Evolutionary conservation across 257 asterid species (phyloP), one percentile per base, ranked within the genome.

Genomic region (Capsicum rhomboideum): DNA sequence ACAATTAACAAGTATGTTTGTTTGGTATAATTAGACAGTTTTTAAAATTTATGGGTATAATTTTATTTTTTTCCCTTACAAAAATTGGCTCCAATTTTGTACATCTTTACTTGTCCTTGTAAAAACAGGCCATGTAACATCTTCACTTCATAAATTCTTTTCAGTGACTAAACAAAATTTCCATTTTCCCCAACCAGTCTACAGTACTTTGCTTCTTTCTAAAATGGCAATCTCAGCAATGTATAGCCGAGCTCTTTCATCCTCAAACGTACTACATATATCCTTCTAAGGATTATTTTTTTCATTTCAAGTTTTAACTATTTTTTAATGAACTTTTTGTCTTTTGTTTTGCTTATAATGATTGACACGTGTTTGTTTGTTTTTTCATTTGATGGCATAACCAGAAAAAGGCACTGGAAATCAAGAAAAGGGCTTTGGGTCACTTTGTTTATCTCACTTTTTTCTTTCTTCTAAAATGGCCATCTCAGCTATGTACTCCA

Each of bases 171-270:
- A 20, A 54, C 21, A 6, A 54, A 54, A 16, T 6, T 40, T 40
- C 44, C 44, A 54, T n/a, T n/a, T n/a, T n/a, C n/a, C n/a, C 18
- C 21, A 6, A 17, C 17, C n/a, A 20, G 59, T 17, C 7, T 40
- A 40, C 44, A 34, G 40, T 34, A 34, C 40, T 34, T 34, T 34
- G 40, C 40, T 34, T 40, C 44, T 4, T 23, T 64, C 21, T 64
- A 28, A 64, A n/a, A 87, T 85, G 90, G 85, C 83, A 8, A 40
- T 71, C 8, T 56, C 88, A 72, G 71, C 58, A 58, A 10, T 78
- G 40, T 16, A 79, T 14, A 64, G 80, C 50, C 16, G 50, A 4
- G 34, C 14, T 34, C 28, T 52, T 46, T 78, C 88, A 31, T 42
- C 84, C 61, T 66, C 80, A 10, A 83, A 87, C 87, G 87, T 82